These are phyloP conservation scores for Priceomyces castillae DNA, from an alignment of 805 yeast species.

Conservation along the genomic window DNA sequence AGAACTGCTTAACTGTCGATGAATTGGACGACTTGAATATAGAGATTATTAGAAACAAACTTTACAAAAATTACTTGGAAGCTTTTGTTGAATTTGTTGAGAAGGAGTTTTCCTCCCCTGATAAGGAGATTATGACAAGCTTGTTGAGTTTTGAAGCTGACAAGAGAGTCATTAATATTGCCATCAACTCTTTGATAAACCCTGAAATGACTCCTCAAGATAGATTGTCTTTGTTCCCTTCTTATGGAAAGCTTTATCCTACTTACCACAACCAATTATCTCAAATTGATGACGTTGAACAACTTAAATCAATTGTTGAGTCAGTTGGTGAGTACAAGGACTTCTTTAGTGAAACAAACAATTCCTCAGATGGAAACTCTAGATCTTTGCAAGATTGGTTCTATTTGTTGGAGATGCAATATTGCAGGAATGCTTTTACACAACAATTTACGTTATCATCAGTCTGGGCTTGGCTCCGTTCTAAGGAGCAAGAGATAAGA, in stretches of 20 bases:
- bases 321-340: constrained; percentile 64
- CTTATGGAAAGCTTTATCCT: constrained; percentile 78
- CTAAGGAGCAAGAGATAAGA: constrained; percentile 94
- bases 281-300: constrained; percentile 81
- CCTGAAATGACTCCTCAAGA: constrained; percentile 76
- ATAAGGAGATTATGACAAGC: constrained; percentile 74
- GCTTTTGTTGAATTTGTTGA: constrained; percentile 71
- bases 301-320: constrained; percentile 63
- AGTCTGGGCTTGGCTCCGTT: constrained; percentile 94
- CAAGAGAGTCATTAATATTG: constrained; percentile 87
- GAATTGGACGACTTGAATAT: constrained; percentile 94
- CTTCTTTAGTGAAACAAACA: constrained; percentile 44
- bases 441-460: constrained; percentile 92
- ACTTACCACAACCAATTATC: constrained; percentile 63
- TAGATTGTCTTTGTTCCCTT: constrained; percentile 70
- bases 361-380: constrained; percentile 34
- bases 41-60: constrained; percentile 87
- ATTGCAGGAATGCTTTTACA: constrained; percentile 89
- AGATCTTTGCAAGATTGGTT: constrained; percentile 91
- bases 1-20: constrained; percentile 79
- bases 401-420: constrained; percentile 86
- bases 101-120: constrained; percentile 65
- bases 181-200: constrained; percentile 79
- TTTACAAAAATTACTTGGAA: constrained; percentile 90
- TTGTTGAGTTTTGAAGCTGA: constrained; percentile 91